phyloP scores from a whole-genome alignment of 208 protist genomes.

The Trypanosomatidae sp. region DNA sequence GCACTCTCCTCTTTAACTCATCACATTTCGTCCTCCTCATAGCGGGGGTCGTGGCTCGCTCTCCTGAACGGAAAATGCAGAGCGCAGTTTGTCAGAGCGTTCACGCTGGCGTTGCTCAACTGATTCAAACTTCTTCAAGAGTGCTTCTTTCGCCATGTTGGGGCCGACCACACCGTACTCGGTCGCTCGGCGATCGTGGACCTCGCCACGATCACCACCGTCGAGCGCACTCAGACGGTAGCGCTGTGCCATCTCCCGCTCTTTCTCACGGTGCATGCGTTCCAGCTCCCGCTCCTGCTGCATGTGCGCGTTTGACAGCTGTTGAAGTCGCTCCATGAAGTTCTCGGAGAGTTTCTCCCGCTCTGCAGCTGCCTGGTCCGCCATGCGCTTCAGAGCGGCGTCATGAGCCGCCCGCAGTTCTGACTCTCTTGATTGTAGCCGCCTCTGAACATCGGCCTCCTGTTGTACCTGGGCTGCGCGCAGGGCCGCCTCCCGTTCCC shows the following conservation, averaged over 20 bases:
- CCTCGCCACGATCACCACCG: slow-evolving; percentile 15
- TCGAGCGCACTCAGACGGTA: slow-evolving; percentile 23
- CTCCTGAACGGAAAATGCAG: slow-evolving; percentile 18
- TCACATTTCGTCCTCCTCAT: not conserved
- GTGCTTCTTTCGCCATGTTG: slow-evolving; percentile 19
- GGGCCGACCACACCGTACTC: slow-evolving; percentile 1
- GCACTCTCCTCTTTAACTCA: not conserved
- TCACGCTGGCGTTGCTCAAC: slow-evolving; percentile 49
- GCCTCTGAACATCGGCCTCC: slow-evolving; percentile 38
- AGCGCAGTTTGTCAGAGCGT: slow-evolving; percentile 49
- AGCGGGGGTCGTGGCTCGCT: not conserved
- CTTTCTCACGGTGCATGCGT: slow-evolving; percentile 68
- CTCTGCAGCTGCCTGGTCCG: slow-evolving; percentile 38
- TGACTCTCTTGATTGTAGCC: slow-evolving; percentile 38
- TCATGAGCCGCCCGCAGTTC: slow-evolving; percentile 59
- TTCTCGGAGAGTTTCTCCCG: slow-evolving; percentile 39
- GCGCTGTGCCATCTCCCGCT: slow-evolving; percentile 45
- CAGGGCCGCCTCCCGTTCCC: slow-evolving; percentile 45
- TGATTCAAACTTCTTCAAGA: slow-evolving; percentile 29
- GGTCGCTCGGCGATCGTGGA: slow-evolving; percentile 9
- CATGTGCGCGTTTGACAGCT: slow-evolving; percentile 60
- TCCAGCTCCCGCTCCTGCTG: slow-evolving; percentile 59
- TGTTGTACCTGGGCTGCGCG: slow-evolving; percentile 32
- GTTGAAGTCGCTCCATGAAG: slow-evolving; percentile 58
- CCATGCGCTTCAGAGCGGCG: slow-evolving; percentile 39